Evolutionary conservation across 768 basidiomycete genomes (phyloP), one percentile per base, ranked within the genome.

Genomic region (Lentinula raphanica): DNA sequence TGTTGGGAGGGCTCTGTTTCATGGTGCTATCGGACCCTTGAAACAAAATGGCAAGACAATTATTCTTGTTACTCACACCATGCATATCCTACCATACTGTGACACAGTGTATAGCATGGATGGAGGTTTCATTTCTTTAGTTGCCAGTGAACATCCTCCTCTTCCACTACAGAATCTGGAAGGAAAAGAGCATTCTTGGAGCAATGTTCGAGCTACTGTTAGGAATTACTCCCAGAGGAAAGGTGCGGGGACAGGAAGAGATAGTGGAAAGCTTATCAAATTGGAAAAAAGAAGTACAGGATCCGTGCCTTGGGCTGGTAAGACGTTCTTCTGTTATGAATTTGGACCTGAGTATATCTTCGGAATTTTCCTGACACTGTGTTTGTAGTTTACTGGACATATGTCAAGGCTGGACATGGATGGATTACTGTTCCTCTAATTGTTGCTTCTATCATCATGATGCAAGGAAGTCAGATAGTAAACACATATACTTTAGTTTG

Each of bases 401-500:
- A 88, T 65, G 63, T 89, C 17, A 68, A 65, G 25, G 85, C 87
- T 3, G 86, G 81, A 5, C 74, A 72, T 42, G 84, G 81, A 2
- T 72, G 60, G 35, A 66, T 80, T 54, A 84, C 81, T 0, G 64
- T 76, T 0, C 84, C 86, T 0, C 59, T 84, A 19, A 70, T 85
- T 17, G 3, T 85, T 3, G 36, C 82, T 1, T 74, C 76, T 25
- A 76, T 81, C 29, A 6, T 82, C 5, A 60, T 85, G 23, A 86
- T 87, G 84, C 86, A 86, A 72, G 79, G 72, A 31, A 79, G 78
- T 57, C 79, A 81, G 64, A 78, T 87, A 54, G 67, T 85, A 63
- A 86, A 82, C 62, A 79, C 82, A 54, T 87, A 88, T 60, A 85
- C 83, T 46, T 71, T 90, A 13, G 82, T 88, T 15, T 89, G 84